These are phyloP conservation scores for Yamadazyma diospyri DNA, from an alignment of 1,139 yeast species.

Conservation along the genomic window DNA sequence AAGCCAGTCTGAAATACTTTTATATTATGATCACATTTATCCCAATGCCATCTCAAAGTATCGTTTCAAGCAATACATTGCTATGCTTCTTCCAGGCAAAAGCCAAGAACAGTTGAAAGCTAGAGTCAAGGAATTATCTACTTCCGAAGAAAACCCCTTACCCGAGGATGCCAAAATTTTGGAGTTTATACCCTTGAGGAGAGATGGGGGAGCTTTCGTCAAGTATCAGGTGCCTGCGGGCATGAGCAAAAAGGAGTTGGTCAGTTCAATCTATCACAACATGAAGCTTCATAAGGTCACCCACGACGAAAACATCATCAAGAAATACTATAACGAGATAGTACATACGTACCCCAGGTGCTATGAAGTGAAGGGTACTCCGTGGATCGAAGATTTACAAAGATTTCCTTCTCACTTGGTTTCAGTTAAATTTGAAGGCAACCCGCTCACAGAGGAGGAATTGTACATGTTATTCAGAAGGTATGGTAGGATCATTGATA, in stretches of 20 bases:
- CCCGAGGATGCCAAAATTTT: slow-evolving; percentile 27
- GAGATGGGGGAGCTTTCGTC: slow-evolving; percentile 95
- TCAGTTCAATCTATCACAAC: slow-evolving; percentile 47
- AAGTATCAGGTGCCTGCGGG: slow-evolving; percentile 61
- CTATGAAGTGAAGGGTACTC: slow-evolving; percentile 81
- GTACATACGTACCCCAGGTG: slow-evolving; percentile 30
- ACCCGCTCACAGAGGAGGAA: slow-evolving; percentile 75
- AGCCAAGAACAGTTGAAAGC: slow-evolving; percentile 19
- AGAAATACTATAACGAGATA: slow-evolving; percentile 18
- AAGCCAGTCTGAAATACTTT: slow-evolving; percentile 28
- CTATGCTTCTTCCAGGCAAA: slow-evolving; percentile 19
- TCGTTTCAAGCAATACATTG: slow-evolving; percentile 19
- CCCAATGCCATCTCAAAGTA: slow-evolving; percentile 25
- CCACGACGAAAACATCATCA: slow-evolving; percentile 26
- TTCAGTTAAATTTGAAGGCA: slow-evolving; percentile 71
- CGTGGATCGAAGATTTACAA: slow-evolving; percentile 93
- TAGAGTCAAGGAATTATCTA: slow-evolving; percentile 21
- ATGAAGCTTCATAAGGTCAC: slow-evolving; percentile 29
- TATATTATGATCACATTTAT: slow-evolving; percentile 40
- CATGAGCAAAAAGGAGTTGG: slow-evolving; percentile 47
- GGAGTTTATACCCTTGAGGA: slow-evolving; percentile 59
- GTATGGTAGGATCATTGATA: slow-evolving; percentile 80
- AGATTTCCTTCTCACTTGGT: slow-evolving; percentile 66
- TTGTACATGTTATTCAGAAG: slow-evolving; percentile 78
- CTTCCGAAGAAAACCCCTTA: slow-evolving; percentile 22